Conservation (phyloP, 257 asterid species). For the Catharanthus roseus region DNA sequence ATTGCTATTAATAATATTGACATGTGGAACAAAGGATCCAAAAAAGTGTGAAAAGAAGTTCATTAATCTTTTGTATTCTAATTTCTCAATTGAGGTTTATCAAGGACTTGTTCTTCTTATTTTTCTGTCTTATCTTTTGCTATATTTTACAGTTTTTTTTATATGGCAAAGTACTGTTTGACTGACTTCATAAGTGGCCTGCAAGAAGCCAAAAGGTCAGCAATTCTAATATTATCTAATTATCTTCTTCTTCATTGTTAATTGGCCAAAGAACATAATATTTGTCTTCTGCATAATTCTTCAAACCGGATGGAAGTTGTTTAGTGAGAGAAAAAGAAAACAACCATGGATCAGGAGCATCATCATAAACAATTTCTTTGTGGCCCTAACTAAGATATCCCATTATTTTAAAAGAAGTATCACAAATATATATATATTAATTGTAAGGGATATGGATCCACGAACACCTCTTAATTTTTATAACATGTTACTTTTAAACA, state of each 20-base stretch:
- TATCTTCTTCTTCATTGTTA: neutral
- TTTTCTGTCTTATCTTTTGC: no score
- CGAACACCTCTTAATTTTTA: no score
- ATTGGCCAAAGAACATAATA: conserved; percentile 4
- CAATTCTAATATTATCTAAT: neutral
- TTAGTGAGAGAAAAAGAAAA: neutral
- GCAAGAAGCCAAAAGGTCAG: neutral
- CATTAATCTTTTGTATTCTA: neutral
- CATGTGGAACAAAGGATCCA: neutral
- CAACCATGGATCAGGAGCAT: neutral
- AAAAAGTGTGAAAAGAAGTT: neutral
- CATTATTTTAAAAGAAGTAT: no score
- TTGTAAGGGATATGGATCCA: neutral
- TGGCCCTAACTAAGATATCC: conserved; percentile 3
- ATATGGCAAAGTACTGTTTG: neutral
- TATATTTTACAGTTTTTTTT: neutral
- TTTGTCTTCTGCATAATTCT: neutral
- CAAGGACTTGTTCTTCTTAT: neutral
- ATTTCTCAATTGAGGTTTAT: no score
- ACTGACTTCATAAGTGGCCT: conserved; percentile 5
- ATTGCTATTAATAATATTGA: neutral
- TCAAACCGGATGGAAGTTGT: neutral
- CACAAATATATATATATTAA: no score
- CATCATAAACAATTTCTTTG: conserved; percentile 8
- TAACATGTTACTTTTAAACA: no score